Percentiles rank a stretch among this genome's conserved stretches.
Conservation (phyloP, 2,329 filamentous ascomycete species). For the Trichoderma asperellum region DNA sequence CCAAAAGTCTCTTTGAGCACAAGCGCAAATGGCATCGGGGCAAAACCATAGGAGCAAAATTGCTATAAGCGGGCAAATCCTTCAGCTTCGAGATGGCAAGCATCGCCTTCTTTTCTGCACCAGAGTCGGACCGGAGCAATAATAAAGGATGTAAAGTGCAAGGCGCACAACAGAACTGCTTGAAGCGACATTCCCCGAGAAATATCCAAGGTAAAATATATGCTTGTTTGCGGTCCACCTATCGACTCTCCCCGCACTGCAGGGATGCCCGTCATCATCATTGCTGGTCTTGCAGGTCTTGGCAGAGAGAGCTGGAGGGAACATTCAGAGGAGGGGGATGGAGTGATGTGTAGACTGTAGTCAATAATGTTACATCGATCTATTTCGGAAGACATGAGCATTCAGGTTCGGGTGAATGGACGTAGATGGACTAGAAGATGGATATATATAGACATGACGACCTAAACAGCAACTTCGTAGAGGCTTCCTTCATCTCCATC, state of each 20-base stretch:
- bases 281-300: neutral
- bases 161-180: neutral
- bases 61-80: neutral
- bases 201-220: conserved; percentile 2
- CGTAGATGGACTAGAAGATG: neutral
- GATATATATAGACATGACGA: neutral
- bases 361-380: neutral
- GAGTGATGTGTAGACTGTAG: neutral
- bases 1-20: neutral
- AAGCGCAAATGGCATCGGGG: neutral
- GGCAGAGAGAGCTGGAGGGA: neutral
- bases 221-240: neutral
- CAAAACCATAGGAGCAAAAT: neutral
- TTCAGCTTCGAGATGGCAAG: neutral
- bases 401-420: neutral
- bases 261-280: neutral
- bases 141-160: neutral
- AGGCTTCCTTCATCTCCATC: neutral
- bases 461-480: neutral
- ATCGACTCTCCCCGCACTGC: neutral
- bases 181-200: conserved; percentile 5
- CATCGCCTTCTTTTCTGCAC: neutral
- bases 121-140: neutral
- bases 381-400: neutral
- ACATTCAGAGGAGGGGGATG: neutral